A percentile compares a stretch with the other conserved stretches of the same genome.
These are phyloP conservation scores for Psilocybe mexicana DNA, from an alignment of 1,284 basidiomycete species.

Conservation along the genomic window DNA sequence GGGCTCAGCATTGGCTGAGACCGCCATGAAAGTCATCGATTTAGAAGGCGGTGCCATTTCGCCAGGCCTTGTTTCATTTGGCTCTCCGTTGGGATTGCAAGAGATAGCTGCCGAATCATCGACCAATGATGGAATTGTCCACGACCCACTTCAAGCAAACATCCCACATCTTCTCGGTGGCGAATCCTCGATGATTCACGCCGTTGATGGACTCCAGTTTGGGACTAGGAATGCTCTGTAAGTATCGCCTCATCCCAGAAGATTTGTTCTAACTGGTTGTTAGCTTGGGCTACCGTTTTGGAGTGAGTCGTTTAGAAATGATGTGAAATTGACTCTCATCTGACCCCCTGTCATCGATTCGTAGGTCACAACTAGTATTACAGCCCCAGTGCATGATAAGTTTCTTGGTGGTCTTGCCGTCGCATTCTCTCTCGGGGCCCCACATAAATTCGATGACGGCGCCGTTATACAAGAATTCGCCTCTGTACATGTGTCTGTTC, in stretches of 20 bases:
- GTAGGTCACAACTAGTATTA: conserved; percentile 55
- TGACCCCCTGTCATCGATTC: not conserved
- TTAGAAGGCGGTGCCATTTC: conserved; percentile 50
- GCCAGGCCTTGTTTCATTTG: conserved; percentile 61
- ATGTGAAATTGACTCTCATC: not conserved
- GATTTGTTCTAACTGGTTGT: conserved; percentile 7
- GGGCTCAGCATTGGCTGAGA: conserved; percentile 10
- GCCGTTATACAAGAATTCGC: conserved; percentile 64
- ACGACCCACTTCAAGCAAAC: conserved; percentile 47
- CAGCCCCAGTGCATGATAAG: conserved; percentile 54
- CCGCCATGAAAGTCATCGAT: conserved; percentile 33
- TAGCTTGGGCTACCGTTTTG: conserved; percentile 62
- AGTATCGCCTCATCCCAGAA: conserved; percentile 30
- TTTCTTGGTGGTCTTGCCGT: conserved; percentile 70
- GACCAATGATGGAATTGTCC: conserved; percentile 65
- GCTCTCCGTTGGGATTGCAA: conserved; percentile 59
- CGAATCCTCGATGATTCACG: conserved; percentile 57
- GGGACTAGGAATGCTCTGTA: conserved; percentile 73
- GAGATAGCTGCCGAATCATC: conserved; percentile 62
- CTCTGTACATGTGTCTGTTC: conserved; percentile 39
- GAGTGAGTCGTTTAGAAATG: conserved; percentile 36
- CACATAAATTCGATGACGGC: conserved; percentile 61
- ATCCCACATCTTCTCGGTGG: conserved; percentile 54
- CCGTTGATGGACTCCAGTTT: conserved; percentile 76
- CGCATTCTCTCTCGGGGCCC: conserved; percentile 63